Conservation (phyloP, 345 rosid genomes). For the Geranium rotundifolium region DNA sequence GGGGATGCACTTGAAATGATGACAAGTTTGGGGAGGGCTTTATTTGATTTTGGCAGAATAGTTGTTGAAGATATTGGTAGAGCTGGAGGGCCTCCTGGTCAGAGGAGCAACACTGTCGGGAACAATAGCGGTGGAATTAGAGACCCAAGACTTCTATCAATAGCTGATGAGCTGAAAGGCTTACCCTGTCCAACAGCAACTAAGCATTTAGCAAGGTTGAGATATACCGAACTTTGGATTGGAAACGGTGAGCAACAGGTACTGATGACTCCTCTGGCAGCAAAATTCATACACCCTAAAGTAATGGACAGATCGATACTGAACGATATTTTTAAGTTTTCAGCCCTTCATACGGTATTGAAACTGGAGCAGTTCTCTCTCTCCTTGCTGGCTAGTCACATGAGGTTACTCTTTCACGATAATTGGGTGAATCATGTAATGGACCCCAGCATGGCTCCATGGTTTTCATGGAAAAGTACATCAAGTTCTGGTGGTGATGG, state of each 20-base stretch:
- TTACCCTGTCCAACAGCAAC: constrained; percentile 84
- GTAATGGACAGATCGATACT: constrained; percentile 60
- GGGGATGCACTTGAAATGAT: constrained; percentile 95
- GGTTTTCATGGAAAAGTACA: constrained; percentile 82
- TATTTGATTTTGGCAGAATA: constrained; percentile 82
- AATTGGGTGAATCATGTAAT: constrained; percentile 71
- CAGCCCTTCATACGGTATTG: constrained; percentile 41
- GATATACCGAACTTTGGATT: constrained; percentile 68
- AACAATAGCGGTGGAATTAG: constrained; percentile 20
- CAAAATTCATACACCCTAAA: constrained; percentile 69
- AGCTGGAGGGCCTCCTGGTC: constrained; percentile 36
- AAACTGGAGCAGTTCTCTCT: constrained; percentile 61
- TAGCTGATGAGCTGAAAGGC: constrained; percentile 57
- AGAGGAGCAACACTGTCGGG: constrained; percentile 21
- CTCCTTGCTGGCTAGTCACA: constrained; percentile 55
- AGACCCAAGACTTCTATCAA: constrained; percentile 36
- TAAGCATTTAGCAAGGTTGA: constrained; percentile 54
- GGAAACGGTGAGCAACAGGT: constrained; percentile 76
- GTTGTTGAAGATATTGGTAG: constrained; percentile 92
- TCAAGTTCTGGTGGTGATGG: constrained; percentile 48
- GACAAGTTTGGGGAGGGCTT: constrained; percentile 81
- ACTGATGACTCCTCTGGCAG: constrained; percentile 61
- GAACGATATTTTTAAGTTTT: constrained; percentile 45
- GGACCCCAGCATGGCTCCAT: constrained; percentile 52
- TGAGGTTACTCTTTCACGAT: constrained; percentile 62